Base-by-base conservation (phyloP, 2,329 filamentous ascomycete genomes). In the Calonectria pseudoreteaudii region DNA sequence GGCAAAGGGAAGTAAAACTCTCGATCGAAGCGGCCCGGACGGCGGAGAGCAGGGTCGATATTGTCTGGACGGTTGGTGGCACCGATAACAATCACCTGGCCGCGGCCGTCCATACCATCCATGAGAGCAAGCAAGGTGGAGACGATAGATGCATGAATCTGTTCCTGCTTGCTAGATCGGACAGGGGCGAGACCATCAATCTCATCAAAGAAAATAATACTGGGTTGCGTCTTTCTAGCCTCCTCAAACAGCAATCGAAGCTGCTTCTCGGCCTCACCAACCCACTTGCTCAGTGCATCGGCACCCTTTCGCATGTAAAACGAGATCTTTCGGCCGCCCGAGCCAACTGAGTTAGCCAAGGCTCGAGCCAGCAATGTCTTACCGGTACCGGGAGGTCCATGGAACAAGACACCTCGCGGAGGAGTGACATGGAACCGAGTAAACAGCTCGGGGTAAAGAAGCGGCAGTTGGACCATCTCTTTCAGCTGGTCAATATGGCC, bases 251-350 rank as follows among this genome's bases (percentile, higher is more conserved):
- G 89, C 71, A 98, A 87, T 58, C 97, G 93, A 68, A 99, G 91
- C 83, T 99, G 97, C 85, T 96, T 94, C 86, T 99, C 97, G 13
- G 97, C 97, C 85, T 99, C 97, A 82, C 97, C 97, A 67, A 99
- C 97, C 97, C 97, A 99, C 86, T 99, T 99, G 85, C 96, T 98
- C 75, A 99, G 88, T 20, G 96, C 96, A 89, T 99, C 97, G 30
- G 97, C 97, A 82, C 97, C 97, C 85, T 99, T 99, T 74, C 97
- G 94, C 97, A 99, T 99, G 85, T 98, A 99, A 80, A 99, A 99
- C 0, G 96, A 98, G 76, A 99, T 97, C 83, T 98, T 98, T 78
- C 94, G 93, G 28, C 96, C 96, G 65, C 96, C 94, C 16, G 94
- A 92, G 76, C 95, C 96, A 73, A 98, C 94, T 74, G 94, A 97